These are phyloP conservation scores for Hirsutella rhossiliensis DNA, from an alignment of 2,329 filamentous ascomycete species.

Conservation along the genomic window DNA sequence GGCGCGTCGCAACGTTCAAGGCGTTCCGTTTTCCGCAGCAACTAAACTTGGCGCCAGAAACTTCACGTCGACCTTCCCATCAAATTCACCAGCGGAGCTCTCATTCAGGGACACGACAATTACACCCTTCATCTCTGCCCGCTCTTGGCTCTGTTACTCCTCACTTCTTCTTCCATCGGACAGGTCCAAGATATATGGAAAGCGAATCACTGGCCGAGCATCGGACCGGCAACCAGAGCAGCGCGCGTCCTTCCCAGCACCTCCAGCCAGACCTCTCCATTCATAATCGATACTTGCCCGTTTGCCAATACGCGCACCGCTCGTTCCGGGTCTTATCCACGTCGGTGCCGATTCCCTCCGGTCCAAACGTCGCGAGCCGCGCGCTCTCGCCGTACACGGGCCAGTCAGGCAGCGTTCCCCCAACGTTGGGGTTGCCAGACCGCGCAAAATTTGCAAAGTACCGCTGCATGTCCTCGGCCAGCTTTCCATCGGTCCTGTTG, in stretches of 20 bases:
- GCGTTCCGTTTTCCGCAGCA: too few species aligned
- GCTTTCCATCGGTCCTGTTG: slow-evolving; percentile 10
- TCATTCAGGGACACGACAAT: too few species aligned
- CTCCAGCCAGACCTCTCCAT: background rate
- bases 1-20: too few species aligned
- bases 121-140: too few species aligned
- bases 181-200: too few species aligned
- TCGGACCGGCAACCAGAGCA: background rate
- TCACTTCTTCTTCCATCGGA: too few species aligned
- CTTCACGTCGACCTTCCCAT: too few species aligned
- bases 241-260: background rate
- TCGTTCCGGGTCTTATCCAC: slow-evolving; percentile 8
- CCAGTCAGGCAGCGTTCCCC: background rate
- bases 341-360: slow-evolving; percentile 1
- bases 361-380: slow-evolving; percentile 3
- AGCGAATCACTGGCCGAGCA: too few species aligned
- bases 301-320: slow-evolving; percentile 16
- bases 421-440: slow-evolving; percentile 14
- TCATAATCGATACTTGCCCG: background rate
- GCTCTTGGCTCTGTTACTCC: too few species aligned
- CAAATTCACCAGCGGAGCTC: too few species aligned
- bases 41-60: too few species aligned
- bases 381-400: slow-evolving; percentile 3
- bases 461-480: slow-evolving; percentile 16
- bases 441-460: slow-evolving; percentile 19